phyloP scores from a whole-genome alignment of 208 protist species.

The Wallacemonas sp. region DNA sequence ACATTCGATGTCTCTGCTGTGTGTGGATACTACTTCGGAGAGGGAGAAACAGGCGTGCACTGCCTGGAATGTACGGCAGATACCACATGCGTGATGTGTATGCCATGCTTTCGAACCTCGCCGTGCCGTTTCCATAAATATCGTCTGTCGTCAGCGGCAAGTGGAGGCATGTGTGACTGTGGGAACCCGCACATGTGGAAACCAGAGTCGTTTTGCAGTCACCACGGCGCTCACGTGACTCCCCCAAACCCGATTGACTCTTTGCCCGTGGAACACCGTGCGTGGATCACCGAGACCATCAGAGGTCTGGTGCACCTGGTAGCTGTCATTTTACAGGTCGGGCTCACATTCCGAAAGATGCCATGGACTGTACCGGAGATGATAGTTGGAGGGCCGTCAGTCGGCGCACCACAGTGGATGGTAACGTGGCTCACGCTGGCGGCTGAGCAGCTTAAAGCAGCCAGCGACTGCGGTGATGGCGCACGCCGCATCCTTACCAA shows the following conservation, averaged over 20 bases:
- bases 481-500: background rate
- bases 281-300: background rate
- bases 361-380: constrained; percentile 2
- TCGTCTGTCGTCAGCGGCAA: constrained; percentile 50
- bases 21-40: constrained; percentile 61
- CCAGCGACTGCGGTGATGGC: background rate
- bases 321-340: background rate
- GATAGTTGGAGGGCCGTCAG: background rate
- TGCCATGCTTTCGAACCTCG: constrained; percentile 87
- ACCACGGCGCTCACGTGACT: constrained; percentile 28
- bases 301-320: background rate
- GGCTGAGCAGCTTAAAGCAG: background rate
- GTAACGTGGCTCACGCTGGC: background rate
- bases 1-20: constrained; percentile 21
- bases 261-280: background rate
- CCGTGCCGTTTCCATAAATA: constrained; percentile 78
- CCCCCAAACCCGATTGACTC: background rate
- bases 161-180: constrained; percentile 92
- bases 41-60: constrained; percentile 66
- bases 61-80: constrained; percentile 90
- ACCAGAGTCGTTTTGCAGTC: constrained; percentile 55
- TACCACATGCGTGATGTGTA: constrained; percentile 89
- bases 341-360: background rate
- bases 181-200: constrained; percentile 87
- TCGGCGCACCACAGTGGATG: background rate